Percentiles rank a stretch among this genome's conserved stretches.
Conservation (phyloP, 495 filamentous ascomycete genomes). For the Tuber melanosporum region DNA sequence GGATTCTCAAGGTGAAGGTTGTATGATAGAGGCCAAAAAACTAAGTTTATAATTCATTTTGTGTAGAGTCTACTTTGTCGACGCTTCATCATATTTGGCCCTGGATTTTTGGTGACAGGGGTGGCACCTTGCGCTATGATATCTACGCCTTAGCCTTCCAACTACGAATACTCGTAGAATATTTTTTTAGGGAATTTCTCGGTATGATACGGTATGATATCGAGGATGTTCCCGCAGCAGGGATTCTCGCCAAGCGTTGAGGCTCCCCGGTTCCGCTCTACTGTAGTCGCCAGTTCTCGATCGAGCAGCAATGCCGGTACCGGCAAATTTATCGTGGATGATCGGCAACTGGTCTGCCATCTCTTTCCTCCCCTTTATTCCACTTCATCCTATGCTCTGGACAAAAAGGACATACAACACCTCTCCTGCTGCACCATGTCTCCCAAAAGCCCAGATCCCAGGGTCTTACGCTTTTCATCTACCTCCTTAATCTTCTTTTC, state of each 20-base stretch:
- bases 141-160: neutral
- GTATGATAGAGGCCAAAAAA: neutral
- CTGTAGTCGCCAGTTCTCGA: neutral
- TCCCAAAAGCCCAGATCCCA: slow-evolving; percentile 13
- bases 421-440: slow-evolving; percentile 8
- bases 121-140: neutral
- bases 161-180: neutral
- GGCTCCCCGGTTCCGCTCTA: neutral
- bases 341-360: neutral
- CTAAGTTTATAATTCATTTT: neutral
- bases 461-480: slow-evolving; percentile 28
- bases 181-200: neutral
- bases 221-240: neutral
- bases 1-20: neutral
- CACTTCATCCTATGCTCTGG: neutral
- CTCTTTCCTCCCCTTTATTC: neutral
- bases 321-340: neutral
- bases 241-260: neutral
- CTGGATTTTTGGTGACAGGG: neutral
- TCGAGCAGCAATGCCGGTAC: neutral
- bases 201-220: neutral
- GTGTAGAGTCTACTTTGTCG: neutral
- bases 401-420: neutral
- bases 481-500: slow-evolving; percentile 50
- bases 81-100: neutral